These are phyloP conservation scores for Chlamydomonas sphaeroides DNA, from an alignment of 139 green algal genomes.

Conservation along the genomic window DNA sequence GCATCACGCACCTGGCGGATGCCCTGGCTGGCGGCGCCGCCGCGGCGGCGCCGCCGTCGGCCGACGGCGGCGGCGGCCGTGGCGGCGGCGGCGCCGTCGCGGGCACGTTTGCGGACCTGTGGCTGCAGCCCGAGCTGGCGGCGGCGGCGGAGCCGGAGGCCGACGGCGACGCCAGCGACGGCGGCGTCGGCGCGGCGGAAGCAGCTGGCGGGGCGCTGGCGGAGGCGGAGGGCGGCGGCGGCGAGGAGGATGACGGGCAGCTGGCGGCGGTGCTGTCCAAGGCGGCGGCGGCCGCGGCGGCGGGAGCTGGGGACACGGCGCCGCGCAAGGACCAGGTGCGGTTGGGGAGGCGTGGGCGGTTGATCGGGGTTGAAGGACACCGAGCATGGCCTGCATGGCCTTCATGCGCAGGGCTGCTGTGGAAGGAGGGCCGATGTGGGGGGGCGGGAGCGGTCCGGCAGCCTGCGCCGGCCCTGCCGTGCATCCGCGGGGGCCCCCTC, in stretches of 20 bases:
- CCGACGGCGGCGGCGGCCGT: neutral
- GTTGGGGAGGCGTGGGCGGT: neutral
- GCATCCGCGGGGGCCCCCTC: no score
- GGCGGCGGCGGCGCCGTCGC: neutral
- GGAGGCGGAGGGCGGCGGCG: neutral
- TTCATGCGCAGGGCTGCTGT: no score
- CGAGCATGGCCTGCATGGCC: no score
- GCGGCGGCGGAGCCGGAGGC: constrained; percentile 20
- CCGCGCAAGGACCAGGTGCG: neutral
- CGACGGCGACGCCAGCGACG: neutral
- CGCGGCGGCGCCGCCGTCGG: neutral
- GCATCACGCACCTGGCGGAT: constrained; percentile 6
- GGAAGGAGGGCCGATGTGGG: no score
- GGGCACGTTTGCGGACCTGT: constrained; percentile 66
- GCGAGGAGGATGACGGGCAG: neutral
- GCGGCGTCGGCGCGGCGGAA: neutral
- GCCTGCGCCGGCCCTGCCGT: no score
- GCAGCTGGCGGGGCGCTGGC: neutral
- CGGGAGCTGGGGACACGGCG: neutral
- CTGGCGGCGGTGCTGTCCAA: constrained; percentile 4
- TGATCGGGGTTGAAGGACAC: no score
- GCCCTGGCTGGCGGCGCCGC: neutral
- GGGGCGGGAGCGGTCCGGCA: no score
- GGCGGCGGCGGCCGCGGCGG: neutral
- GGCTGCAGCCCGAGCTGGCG: constrained; percentile 60